Evolutionary conservation across 116 monocot species (phyloP), one percentile per base, ranked within the genome.

Genomic region (Posidonia oceanica): DNA sequence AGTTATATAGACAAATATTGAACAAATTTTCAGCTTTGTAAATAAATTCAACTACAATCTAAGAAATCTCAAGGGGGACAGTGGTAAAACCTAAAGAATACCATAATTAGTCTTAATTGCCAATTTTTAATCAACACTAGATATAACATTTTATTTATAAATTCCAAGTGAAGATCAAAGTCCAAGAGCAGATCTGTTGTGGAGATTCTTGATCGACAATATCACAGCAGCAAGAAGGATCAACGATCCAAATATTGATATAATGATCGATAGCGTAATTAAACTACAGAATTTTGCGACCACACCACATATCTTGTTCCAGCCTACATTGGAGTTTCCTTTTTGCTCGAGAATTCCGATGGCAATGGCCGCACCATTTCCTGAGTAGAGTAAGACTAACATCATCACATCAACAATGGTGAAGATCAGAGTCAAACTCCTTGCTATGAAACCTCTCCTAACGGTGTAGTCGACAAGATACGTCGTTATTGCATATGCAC

Each of bases 261-360:
- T 54, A 2, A 61, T 72, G 20, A 75, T 39, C 2, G 81, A 67
- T 1, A 37, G 73, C 10, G 14, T 39, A 36, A 81, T 61, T 8
- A 69, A 10, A 0, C 16, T 40, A 56, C 84, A 85, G 64, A 78
- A 81, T 64, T 67, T 70, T 5, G 29, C 36, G 61, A 69, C 72
- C 13, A 73, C 69, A 2, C 78, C 61, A 72, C 81, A 80, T 14
- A 85, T 72, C 62, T 85, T 85, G 72, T 75, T 75, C 84, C 84
- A 85, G 11, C 78, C 70, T 0, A 78, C 73, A 15, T 85, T 65
- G 0, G 75, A 65, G 52, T 81, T 85, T 2, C 84, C 84, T 2
- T 63, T 69, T 69, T 75, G 59, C 6, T 75, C 81, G 0, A 84
- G 41, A 4, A 63, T 48, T 18, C 84, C 75, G 38, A 84, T 66